phyloP scores from a whole-genome alignment of 2,329 filamentous ascomycete species.

The Hansfordia pulvinata region DNA sequence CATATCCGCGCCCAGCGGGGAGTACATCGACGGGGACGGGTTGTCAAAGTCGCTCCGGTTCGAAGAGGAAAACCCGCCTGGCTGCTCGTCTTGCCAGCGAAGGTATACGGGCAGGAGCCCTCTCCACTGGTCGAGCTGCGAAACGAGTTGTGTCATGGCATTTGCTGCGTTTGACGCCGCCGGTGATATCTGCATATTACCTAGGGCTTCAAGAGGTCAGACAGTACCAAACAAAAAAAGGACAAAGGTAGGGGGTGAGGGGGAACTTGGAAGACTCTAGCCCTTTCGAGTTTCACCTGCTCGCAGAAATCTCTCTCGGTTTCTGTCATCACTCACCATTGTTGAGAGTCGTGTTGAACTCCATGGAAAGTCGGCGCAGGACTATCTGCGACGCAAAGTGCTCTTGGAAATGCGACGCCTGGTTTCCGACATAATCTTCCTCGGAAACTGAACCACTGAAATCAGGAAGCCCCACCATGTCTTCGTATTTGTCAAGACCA shows the following conservation, averaged over 20 bases:
- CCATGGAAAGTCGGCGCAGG: constrained; percentile 35
- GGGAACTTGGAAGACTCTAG: no score
- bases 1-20: constrained; percentile 11
- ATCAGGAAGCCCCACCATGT: constrained; percentile 38
- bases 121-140: constrained; percentile 44
- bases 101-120: constrained; percentile 37
- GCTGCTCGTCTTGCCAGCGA: constrained; percentile 42
- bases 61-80: constrained; percentile 24
- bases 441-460: constrained; percentile 33
- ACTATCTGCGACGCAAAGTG: constrained; percentile 48
- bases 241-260: no score
- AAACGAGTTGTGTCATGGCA: constrained; percentile 34
- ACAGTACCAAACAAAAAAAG: no score
- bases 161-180: no score
- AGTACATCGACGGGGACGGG: constrained; percentile 7
- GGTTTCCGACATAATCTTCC: constrained; percentile 31
- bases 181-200: no score
- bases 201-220: no score
- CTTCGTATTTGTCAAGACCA: constrained; percentile 37
- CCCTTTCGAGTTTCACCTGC: no score
- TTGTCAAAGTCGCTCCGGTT: constrained; percentile 7
- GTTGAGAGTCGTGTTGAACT: constrained; percentile 36
- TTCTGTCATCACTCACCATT: constrained; percentile 26
- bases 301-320: no score
- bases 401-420: constrained; percentile 39